Evolutionary conservation across 768 basidiomycete species (phyloP), one percentile per base, ranked within the genome.

Genomic region (Leccinum rimulosum): DNA sequence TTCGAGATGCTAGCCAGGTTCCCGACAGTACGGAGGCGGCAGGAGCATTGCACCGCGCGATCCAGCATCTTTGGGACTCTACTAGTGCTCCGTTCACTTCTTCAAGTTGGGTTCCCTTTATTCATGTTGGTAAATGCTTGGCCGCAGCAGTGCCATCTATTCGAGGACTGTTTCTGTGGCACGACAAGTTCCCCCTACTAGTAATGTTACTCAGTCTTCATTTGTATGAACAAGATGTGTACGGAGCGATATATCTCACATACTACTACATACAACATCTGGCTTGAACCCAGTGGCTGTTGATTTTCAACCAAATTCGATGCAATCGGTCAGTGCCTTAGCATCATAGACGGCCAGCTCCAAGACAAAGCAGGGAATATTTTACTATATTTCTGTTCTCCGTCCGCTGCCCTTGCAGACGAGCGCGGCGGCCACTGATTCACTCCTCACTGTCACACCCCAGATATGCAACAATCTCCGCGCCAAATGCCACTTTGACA

Each of bases 381-480:
- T 89, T 75, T 91, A 80, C 79, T 96, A 95, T 74, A 70, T 95
- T 45, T 95, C 91, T 28, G 95, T 95, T 70, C 84, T 95, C 15
- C 87, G 92, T 49, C 92, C 94, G 11, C 95, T 93, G 4, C 91
- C 93, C 3, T 64, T 75, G 4, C 80, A 81, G 52, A 76, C 79
- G 0, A 68, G 77, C 7, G 74, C 79, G 2, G 70, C 75, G 9
- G 74, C 75, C 0, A 65, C 70, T 1, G 64, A 69, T 17, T 58
- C 58, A 4, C 73, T 95, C 52, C 72, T 76, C 12, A 82, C n/a
- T n/a, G n/a, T 95, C 54, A 92, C 87, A 2, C 92, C 91, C 1
- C 93, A 95, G 71, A 84, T 97, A 60, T 85, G 88, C 31, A 96
- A 97, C 70, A 95, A 96, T 65, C 81, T 96, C 25, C 83, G 95